phyloP scores from a whole-genome alignment of 768 basidiomycete species.

The Xerocomellus amylosporus region DNA sequence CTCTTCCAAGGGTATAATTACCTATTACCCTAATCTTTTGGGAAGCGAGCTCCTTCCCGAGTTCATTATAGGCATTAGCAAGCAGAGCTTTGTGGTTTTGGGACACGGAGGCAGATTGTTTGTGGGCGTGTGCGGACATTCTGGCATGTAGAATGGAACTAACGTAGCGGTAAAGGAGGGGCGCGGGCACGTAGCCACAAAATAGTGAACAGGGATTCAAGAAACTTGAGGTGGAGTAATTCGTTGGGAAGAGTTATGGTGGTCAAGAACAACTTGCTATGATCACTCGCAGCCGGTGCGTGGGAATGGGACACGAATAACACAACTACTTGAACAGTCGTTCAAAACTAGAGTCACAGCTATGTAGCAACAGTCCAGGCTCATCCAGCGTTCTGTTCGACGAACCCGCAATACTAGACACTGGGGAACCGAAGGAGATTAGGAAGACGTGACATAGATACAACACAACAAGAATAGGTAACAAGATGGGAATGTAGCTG shows the following conservation, averaged over 20 bases:
- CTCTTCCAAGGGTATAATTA: conserved; percentile 90
- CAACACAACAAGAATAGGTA: conserved; percentile 35
- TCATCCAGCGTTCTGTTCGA: conserved; percentile 13
- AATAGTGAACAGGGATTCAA: conserved; percentile 21
- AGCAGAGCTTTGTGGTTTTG: conserved; percentile 87
- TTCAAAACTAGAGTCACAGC: conserved; percentile 11
- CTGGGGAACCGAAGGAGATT: conserved; percentile 26
- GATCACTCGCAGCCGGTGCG: conserved; percentile 7
- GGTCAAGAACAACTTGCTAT: conserved; percentile 13
- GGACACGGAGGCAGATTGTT: conserved; percentile 55
- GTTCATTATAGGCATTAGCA: conserved; percentile 93
- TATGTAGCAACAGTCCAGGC: conserved; percentile 27
- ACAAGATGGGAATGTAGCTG: conserved; percentile 7
- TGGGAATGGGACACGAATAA: conserved; percentile 21
- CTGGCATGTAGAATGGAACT: conserved; percentile 29
- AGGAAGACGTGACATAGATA: conserved; percentile 42
- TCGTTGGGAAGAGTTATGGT: conserved; percentile 7
- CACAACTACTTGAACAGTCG: conserved; percentile 24
- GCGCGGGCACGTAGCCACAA: conserved; percentile 35
- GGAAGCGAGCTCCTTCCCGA: conserved; percentile 93
- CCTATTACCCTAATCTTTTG: conserved; percentile 88
- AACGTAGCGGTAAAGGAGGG: conserved; percentile 34
- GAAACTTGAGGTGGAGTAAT: conserved; percentile 5
- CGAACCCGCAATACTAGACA: conserved; percentile 18
- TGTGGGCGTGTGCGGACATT: conserved; percentile 58